phyloP scores from a whole-genome alignment of 495 filamentous ascomycete genomes.

The Talaromyces ruber region DNA sequence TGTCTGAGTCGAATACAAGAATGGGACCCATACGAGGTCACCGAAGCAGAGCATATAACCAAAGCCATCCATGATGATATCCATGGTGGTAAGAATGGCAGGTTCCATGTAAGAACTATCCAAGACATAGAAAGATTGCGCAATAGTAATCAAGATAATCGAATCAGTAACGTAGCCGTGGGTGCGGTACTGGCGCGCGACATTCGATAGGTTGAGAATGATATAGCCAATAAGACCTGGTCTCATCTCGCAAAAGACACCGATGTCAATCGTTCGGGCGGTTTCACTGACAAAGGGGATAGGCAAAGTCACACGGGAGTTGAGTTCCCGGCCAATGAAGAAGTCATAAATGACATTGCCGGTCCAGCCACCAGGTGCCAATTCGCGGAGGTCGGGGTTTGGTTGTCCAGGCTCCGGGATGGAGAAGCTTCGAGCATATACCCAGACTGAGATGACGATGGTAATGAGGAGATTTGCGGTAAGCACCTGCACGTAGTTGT shows the following conservation, averaged over 20 bases:
- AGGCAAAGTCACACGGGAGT: slow-evolving; percentile 76
- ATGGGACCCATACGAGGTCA: slow-evolving; percentile 89
- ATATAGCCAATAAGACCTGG: slow-evolving; percentile 90
- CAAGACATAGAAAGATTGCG: slow-evolving; percentile 79
- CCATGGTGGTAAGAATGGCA: slow-evolving; percentile 89
- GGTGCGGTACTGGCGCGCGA: slow-evolving; percentile 78
- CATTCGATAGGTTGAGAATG: slow-evolving; percentile 74
- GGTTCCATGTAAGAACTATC: slow-evolving; percentile 88
- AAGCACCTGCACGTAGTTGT: slow-evolving; percentile 80
- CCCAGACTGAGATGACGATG: slow-evolving; percentile 56
- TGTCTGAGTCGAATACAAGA: slow-evolving; percentile 77
- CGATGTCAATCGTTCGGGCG: slow-evolving; percentile 70
- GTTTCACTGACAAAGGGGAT: slow-evolving; percentile 51
- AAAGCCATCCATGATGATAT: slow-evolving; percentile 91
- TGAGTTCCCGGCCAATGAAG: slow-evolving; percentile 95
- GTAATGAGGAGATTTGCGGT: slow-evolving; percentile 75
- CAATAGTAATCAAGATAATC: slow-evolving; percentile 69
- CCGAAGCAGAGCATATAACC: slow-evolving; percentile 96
- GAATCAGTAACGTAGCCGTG: slow-evolving; percentile 80
- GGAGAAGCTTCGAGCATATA: slow-evolving; percentile 73
- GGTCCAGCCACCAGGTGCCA: slow-evolving; percentile 72
- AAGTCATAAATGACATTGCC: slow-evolving; percentile 92
- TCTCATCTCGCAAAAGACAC: slow-evolving; percentile 81
- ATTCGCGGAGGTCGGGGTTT: slow-evolving; percentile 56
- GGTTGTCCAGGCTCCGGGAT: slow-evolving; percentile 57